Conservation (phyloP, 805 yeast genomes). For the Cyberlindnera mycetangii region DNA sequence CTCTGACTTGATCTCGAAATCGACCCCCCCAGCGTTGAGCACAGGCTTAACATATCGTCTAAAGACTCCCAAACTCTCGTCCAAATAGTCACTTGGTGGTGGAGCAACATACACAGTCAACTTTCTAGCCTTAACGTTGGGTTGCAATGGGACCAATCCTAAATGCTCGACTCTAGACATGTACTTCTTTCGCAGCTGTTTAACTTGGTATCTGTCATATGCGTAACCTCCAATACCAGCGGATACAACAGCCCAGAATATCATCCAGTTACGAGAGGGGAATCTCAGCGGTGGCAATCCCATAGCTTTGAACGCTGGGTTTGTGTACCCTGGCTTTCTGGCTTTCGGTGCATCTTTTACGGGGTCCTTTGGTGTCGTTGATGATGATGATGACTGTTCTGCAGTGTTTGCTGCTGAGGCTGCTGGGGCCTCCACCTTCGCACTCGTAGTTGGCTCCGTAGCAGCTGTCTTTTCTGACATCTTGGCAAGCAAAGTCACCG, state of each 20-base stretch:
- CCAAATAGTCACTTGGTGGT: constrained; percentile 92
- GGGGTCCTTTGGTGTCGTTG: not conserved
- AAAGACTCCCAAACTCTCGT: constrained; percentile 68
- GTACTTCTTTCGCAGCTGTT: constrained; percentile 60
- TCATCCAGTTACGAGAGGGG: constrained; percentile 92
- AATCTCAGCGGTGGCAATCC: constrained; percentile 75
- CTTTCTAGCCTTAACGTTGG: constrained; percentile 64
- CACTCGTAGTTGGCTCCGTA: not conserved
- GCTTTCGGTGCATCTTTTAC: not conserved
- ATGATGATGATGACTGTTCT: not conserved
- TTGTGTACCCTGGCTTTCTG: constrained; percentile 44
- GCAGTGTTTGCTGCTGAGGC: not conserved
- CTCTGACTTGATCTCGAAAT: constrained; percentile 74
- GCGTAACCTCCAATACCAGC: constrained; percentile 68
- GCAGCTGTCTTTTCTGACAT: constrained; percentile 6
- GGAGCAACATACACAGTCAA: constrained; percentile 86
- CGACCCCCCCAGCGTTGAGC: constrained; percentile 78
- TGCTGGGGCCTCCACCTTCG: not conserved
- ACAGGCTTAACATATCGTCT: constrained; percentile 82
- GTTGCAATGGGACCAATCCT: constrained; percentile 46
- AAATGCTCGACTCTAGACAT: constrained; percentile 54
- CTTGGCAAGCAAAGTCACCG: not conserved
- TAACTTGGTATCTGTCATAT: constrained; percentile 77
- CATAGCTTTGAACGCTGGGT: constrained; percentile 82
- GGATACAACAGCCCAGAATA: constrained; percentile 74